phyloP scores from a whole-genome alignment of 23 red algal species.

The Gracilaria caudata region DNA sequence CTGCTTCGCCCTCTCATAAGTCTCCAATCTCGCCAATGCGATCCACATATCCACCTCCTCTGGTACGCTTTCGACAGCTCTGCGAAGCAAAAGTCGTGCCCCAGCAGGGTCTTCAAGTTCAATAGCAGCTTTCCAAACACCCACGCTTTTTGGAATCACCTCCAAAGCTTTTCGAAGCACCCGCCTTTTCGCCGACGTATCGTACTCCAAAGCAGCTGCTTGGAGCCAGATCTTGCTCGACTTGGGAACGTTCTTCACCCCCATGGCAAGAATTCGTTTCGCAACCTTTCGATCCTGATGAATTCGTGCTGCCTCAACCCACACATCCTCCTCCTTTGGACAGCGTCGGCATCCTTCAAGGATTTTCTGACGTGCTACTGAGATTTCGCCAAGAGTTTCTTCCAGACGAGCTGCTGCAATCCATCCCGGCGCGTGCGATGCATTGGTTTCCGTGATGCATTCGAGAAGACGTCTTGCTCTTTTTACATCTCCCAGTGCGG shows the following conservation, averaged over 20 bases:
- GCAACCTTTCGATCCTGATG: slow-evolving; percentile 49
- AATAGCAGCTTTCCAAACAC: slow-evolving; percentile 73
- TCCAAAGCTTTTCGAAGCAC: slow-evolving; percentile 87
- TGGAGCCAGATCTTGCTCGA: slow-evolving; percentile 82
- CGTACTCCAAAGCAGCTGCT: slow-evolving; percentile 68
- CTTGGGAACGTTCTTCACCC: slow-evolving; percentile 71
- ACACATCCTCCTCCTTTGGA: slow-evolving; percentile 81
- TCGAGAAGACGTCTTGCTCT: slow-evolving; percentile 73
- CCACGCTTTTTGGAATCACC: slow-evolving; percentile 65
- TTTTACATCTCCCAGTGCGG: slow-evolving; percentile 80
- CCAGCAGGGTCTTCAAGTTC: slow-evolving; percentile 73
- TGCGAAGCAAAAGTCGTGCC: slow-evolving; percentile 53
- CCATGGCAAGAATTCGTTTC: slow-evolving; percentile 68
- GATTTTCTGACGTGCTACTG: slow-evolving; percentile 68
- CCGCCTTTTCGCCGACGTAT: slow-evolving; percentile 25
- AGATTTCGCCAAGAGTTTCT: slow-evolving; percentile 67
- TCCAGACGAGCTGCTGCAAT: slow-evolving; percentile 91
- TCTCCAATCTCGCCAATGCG: slow-evolving; percentile 70
- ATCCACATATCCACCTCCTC: slow-evolving; percentile 81
- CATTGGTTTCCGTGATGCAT: slow-evolving; percentile 75
- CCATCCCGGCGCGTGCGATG: slow-evolving; percentile 83
- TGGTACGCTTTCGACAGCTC: slow-evolving; percentile 84
- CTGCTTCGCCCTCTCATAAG: slow-evolving; percentile 56
- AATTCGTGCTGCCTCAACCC: slow-evolving; percentile 85
- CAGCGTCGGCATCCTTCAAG: slow-evolving; percentile 75